These are phyloP conservation scores for Voacanga thouarsii DNA, from an alignment of 257 asterid species.

Conservation along the genomic window DNA sequence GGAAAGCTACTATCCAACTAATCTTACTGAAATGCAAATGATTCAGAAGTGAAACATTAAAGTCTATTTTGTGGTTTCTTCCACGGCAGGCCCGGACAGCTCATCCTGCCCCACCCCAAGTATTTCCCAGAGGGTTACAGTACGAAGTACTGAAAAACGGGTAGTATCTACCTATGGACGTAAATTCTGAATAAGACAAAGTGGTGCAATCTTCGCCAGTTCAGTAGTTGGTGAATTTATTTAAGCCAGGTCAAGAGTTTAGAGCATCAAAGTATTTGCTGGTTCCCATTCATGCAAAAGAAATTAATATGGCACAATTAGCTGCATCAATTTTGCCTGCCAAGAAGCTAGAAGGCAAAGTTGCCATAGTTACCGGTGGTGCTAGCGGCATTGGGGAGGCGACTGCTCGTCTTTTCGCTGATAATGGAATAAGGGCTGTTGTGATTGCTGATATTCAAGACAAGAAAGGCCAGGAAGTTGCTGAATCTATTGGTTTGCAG, in stretches of 20 bases:
- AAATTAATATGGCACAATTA: neutral
- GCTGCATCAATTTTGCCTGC: neutral
- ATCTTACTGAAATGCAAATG: too few relatives aligned
- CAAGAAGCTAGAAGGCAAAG: constrained; percentile 25
- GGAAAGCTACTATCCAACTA: too few relatives aligned
- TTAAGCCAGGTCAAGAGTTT: neutral
- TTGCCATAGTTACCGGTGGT: constrained; percentile 32
- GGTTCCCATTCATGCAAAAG: neutral
- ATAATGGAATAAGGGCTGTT: constrained; percentile 15
- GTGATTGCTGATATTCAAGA: constrained; percentile 30
- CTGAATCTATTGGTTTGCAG: constrained; percentile 19
- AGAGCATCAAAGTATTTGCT: neutral
- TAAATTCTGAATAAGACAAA: neutral
- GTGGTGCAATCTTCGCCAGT: too few relatives aligned
- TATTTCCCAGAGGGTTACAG: too few relatives aligned
- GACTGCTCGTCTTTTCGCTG: constrained; percentile 21
- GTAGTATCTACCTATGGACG: too few relatives aligned
- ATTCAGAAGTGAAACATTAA: too few relatives aligned
- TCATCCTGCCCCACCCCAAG: too few relatives aligned
- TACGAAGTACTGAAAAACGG: too few relatives aligned
- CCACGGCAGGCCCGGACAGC: too few relatives aligned
- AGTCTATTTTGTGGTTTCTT: too few relatives aligned
- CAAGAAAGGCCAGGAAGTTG: constrained; percentile 16
- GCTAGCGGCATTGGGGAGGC: constrained; percentile 33
- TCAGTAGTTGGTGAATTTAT: neutral